phyloP scores from a whole-genome alignment of 257 asterid genomes.

The Ilex aquifolium region DNA sequence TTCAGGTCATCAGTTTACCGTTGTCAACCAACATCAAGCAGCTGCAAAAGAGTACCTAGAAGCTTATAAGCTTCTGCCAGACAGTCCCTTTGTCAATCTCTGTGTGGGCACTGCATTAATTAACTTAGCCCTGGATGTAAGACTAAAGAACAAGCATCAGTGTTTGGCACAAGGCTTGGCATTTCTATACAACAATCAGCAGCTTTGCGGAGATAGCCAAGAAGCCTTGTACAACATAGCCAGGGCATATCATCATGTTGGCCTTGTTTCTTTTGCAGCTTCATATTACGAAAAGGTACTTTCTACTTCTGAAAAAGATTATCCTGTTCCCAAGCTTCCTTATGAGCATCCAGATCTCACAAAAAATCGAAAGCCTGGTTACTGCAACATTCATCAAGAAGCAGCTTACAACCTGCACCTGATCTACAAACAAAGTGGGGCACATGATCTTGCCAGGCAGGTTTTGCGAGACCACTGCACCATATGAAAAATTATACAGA shows the following conservation, averaged over 20 bases:
- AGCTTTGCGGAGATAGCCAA: constrained; percentile 58
- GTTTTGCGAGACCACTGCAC: constrained; percentile 55
- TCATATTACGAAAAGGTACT: constrained; percentile 62
- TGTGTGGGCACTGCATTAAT: constrained; percentile 80
- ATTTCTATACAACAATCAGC: constrained; percentile 54
- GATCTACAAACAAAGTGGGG: constrained; percentile 71
- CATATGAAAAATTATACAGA: constrained; percentile 18
- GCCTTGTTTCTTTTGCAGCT: constrained; percentile 61
- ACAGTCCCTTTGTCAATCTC: constrained; percentile 69
- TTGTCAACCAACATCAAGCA: constrained; percentile 70
- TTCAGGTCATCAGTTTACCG: constrained; percentile 68
- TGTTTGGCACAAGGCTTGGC: constrained; percentile 69
- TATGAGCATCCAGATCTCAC: constrained; percentile 37
- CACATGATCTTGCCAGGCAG: constrained; percentile 82
- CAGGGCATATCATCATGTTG: constrained; percentile 81
- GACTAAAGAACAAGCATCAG: constrained; percentile 87
- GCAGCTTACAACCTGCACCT: constrained; percentile 81
- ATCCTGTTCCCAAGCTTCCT: constrained; percentile 58
- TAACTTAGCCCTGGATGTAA: constrained; percentile 66
- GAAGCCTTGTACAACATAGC: constrained; percentile 70
- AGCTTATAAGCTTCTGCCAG: constrained; percentile 71
- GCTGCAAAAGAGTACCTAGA: constrained; percentile 81
- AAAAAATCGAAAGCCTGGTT: constrained; percentile 36
- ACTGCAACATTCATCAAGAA: constrained; percentile 73
- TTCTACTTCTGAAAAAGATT: constrained; percentile 42